Evolutionary conservation across 495 filamentous ascomycete genomes (phyloP).

Genomic region (Trichocladium antarcticum): DNA sequence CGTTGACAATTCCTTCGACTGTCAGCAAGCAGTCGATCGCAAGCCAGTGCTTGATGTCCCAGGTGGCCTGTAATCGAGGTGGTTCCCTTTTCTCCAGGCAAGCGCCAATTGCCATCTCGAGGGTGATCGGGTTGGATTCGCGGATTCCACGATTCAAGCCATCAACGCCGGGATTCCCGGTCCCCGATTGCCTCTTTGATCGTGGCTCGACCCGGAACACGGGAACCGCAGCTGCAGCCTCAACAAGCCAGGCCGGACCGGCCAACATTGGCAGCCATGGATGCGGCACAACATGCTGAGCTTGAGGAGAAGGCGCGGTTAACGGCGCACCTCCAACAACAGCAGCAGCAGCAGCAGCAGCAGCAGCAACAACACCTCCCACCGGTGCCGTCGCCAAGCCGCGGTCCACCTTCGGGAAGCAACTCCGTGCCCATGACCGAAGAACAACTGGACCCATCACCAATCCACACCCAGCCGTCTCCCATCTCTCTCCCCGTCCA

Average conservation of each 20-base stretch:
- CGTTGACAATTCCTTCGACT: too few relatives aligned
- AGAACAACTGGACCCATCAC: slow-evolving; percentile 10
- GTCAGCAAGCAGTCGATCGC: too few relatives aligned
- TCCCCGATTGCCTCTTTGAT: background rate
- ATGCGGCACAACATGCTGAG: background rate
- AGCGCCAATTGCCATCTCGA: too few relatives aligned
- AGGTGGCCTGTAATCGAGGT: too few relatives aligned
- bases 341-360: background rate
- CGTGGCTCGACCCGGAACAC: background rate
- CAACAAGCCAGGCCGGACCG: slow-evolving; percentile 4
- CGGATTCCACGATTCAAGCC: too few relatives aligned
- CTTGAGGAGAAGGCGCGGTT: slow-evolving; percentile 4
- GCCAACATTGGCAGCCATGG: slow-evolving; percentile 3
- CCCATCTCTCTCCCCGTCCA: background rate
- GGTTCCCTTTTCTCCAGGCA: too few relatives aligned
- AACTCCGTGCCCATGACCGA: slow-evolving; percentile 19
- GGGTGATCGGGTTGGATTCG: too few relatives aligned
- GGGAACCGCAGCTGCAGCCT: background rate
- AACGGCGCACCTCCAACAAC: slow-evolving; percentile 1
- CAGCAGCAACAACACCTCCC: background rate
- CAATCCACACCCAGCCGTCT: background rate
- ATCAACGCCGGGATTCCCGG: background rate
- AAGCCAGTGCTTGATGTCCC: too few relatives aligned
- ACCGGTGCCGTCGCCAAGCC: background rate
- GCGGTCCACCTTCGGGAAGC: slow-evolving; percentile 5